These are phyloP conservation scores for Corymbia citriodora DNA, from an alignment of 441 rosid species.

Conservation along the genomic window DNA sequence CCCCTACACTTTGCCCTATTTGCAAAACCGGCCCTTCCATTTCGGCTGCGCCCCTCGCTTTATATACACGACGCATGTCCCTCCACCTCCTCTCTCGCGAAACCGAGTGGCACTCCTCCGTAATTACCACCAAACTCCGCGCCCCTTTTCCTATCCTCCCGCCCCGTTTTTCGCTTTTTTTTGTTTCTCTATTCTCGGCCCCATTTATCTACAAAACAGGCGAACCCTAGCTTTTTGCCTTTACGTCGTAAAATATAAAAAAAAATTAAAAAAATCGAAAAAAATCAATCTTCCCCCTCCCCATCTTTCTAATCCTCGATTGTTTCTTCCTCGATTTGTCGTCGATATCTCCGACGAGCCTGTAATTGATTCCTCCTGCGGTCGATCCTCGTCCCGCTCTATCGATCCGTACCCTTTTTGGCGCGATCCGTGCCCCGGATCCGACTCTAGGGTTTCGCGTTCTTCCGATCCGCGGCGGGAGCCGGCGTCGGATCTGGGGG, in stretches of 20 bases:
- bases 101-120: background rate
- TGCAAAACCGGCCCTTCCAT: background rate
- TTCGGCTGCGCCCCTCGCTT: background rate
- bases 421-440: background rate
- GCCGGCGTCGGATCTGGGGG: background rate
- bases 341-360: background rate
- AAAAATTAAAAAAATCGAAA: background rate
- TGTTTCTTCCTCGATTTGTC: background rate
- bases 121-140: background rate
- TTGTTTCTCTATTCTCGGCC: background rate
- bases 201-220: background rate
- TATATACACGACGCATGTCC: background rate
- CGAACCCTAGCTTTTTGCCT: slow-evolving; percentile 14
- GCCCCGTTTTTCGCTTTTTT: too few relatives aligned
- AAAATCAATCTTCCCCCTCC: background rate
- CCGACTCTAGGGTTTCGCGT: slow-evolving; percentile 17
- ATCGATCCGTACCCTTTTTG: slow-evolving; percentile 2
- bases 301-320: background rate
- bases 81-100: background rate
- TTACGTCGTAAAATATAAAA: slow-evolving; percentile 3
- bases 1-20: background rate
- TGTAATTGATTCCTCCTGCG: background rate
- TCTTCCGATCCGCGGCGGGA: background rate
- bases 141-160: background rate
- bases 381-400: background rate